These are phyloP conservation scores for Phalaenopsis equestris DNA, from an alignment of 106 monocot species.

Conservation along the genomic window DNA sequence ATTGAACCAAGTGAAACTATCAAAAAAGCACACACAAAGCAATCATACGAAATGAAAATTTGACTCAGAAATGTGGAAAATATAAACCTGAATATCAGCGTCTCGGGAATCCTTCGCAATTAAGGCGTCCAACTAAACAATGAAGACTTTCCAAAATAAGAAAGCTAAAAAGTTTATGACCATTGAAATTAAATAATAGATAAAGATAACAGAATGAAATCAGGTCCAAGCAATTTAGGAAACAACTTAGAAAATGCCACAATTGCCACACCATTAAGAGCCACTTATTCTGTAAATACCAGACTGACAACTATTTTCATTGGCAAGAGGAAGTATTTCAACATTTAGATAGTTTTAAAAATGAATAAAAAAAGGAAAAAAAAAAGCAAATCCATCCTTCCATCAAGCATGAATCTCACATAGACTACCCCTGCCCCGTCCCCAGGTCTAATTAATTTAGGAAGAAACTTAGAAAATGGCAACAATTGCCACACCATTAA, in stretches of 20 bases:
- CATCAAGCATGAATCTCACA: background rate
- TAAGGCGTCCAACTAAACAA: slow-evolving; percentile 65
- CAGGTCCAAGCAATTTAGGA: background rate
- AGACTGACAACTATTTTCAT: background rate
- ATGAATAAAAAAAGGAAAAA: background rate
- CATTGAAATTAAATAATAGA: background rate
- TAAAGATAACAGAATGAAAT: background rate
- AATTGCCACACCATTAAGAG: background rate
- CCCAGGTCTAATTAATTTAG: too few relatives aligned
- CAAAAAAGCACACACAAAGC: background rate
- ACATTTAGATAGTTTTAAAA: background rate
- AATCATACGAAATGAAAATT: background rate
- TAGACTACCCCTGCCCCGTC: too few relatives aligned
- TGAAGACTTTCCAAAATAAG: background rate
- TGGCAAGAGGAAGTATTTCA: background rate
- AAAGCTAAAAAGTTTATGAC: background rate
- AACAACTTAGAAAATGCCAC: background rate
- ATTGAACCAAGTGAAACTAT: background rate
- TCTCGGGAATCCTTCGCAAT: slow-evolving; percentile 71
- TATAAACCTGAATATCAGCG: slow-evolving; percentile 67
- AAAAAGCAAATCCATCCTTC: background rate
- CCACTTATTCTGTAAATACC: background rate
- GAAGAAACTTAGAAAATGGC: background rate
- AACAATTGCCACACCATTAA: background rate
- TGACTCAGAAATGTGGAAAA: background rate